Evolutionary conservation across 306 rosid genomes (phyloP), one percentile per base, ranked within the genome.

Genomic region (Arachis stenosperma): DNA sequence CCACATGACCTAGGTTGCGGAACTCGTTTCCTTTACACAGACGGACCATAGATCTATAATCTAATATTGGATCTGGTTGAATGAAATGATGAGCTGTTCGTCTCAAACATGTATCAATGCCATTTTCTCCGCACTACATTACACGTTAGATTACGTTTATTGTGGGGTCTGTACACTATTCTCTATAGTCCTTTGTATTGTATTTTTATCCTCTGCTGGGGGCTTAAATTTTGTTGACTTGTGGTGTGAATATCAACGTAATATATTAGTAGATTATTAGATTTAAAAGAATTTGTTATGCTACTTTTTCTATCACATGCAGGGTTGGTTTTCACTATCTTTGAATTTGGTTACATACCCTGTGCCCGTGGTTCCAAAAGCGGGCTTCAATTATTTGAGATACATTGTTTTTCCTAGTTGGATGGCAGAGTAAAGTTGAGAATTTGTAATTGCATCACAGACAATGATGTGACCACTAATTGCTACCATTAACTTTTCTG

Each of bases 21-120:
- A 69, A 56, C 56, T 62, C 10, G 13, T 75, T 72, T 70, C 67
- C 70, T 74, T 65, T 67, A 56, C 57, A 67, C 67, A 51, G 75
- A 67, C 67, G 44, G 75, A 72, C 66, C 71, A 62, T 84, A 71
- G 87, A 75, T 86, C 81, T 83, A 61, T 58, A 51, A n/a, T 72
- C 52, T 58, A 33, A 33, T 63, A 61, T 61, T 66, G 62, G 70
- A 77, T 71, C 74, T 68, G 65, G 69, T 41, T 54, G 75, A 66
- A 75, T 51, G 61, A 80, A 74, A 78, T 46, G 75, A 64, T 90
- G 83, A 82, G 83, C 83, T 65, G 81, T 74, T 81, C 17, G 46
- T 75, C 66, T 56, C 61, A 59, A 76, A 63, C 62, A 71, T 76
- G 67, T 71, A 42, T 56, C 55, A 65, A 71, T 69, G 74, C 61